phyloP scores from a whole-genome alignment of 2,329 filamentous ascomycete species.

The Trichothecium sympodiale region DNA sequence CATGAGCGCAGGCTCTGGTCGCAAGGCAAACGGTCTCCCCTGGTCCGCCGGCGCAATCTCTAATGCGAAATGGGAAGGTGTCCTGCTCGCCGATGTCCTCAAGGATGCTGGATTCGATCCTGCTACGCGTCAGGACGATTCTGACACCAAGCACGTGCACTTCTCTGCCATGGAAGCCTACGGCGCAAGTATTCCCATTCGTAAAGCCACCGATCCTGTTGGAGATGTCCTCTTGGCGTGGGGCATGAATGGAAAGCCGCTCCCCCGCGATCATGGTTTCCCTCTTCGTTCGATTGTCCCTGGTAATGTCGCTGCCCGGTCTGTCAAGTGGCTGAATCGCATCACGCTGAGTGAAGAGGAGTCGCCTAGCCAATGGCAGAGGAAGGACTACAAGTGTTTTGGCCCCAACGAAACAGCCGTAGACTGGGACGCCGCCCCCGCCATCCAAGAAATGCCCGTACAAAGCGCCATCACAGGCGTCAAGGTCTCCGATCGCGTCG shows the following conservation, averaged over 20 bases:
- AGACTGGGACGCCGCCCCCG: conserved; percentile 50
- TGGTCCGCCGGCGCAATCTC: conserved; percentile 51
- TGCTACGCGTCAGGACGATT: conserved; percentile 20
- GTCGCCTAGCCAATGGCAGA: conserved; percentile 53
- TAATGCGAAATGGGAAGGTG: conserved; percentile 48
- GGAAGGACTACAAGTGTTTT: conserved; percentile 58
- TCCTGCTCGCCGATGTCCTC: conserved; percentile 42
- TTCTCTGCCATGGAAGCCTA: conserved; percentile 51
- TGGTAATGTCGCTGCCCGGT: conserved; percentile 54
- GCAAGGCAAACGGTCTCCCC: conserved; percentile 43
- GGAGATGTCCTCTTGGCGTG: conserved; percentile 58
- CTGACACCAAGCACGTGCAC: conserved; percentile 39
- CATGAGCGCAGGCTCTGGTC: conserved; percentile 38
- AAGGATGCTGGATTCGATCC: conserved; percentile 41
- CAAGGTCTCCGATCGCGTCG: conserved; percentile 15
- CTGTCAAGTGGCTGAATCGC: conserved; percentile 58
- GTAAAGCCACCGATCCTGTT: conserved; percentile 44
- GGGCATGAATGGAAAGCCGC: conserved; percentile 52
- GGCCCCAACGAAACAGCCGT: conserved; percentile 47
- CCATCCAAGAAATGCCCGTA: conserved; percentile 59
- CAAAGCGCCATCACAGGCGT: conserved; percentile 53
- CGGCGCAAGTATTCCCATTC: conserved; percentile 48
- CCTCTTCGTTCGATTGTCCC: conserved; percentile 52
- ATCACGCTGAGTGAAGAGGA: conserved; percentile 57
- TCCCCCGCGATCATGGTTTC: conserved; percentile 56